Evolutionary conservation across 2,329 filamentous ascomycete species (phyloP).

Genomic region (Diplocarpon rosae): DNA sequence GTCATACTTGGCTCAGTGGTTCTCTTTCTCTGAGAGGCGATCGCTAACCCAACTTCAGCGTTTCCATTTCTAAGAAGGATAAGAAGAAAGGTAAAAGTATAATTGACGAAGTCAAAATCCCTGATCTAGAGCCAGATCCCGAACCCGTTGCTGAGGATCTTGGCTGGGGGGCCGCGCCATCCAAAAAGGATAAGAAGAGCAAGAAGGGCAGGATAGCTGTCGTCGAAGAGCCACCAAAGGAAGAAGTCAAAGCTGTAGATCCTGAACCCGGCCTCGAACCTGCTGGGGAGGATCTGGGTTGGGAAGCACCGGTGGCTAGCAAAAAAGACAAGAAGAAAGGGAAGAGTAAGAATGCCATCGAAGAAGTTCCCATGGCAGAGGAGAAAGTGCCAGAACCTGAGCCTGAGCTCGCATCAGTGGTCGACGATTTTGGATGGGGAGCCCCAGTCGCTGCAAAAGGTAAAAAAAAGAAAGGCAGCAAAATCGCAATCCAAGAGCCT

Average conservation of each 20-base stretch:
- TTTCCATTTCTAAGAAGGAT: constrained; percentile 29
- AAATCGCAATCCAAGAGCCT: constrained; percentile 28
- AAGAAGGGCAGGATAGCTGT: constrained; percentile 32
- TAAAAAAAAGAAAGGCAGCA: constrained; percentile 14
- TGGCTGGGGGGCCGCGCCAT: constrained; percentile 37
- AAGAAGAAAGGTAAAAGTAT: constrained; percentile 31
- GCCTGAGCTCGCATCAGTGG: constrained; percentile 25
- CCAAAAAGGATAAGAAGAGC: constrained; percentile 32
- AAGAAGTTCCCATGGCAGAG: constrained; percentile 20
- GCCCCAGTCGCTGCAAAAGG: constrained; percentile 33
- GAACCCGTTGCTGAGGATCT: constrained; percentile 29
- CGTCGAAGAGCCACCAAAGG: constrained; percentile 21
- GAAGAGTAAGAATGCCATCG: constrained; percentile 20
- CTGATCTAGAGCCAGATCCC: constrained; percentile 21
- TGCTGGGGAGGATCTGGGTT: constrained; percentile 28
- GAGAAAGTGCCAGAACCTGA: constrained; percentile 26
- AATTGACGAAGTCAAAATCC: constrained; percentile 18
- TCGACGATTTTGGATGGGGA: constrained; percentile 27
- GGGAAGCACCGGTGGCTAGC: constrained; percentile 24
- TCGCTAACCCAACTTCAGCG: too few species aligned
- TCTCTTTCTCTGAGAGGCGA: too few species aligned
- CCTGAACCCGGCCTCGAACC: constrained; percentile 23
- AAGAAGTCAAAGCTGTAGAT: constrained; percentile 23
- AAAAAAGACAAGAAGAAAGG: constrained; percentile 24
- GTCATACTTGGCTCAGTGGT: too few species aligned